Base-by-base conservation (phyloP, 768 basidiomycete genomes). In the Mycena vulgaris region DNA sequence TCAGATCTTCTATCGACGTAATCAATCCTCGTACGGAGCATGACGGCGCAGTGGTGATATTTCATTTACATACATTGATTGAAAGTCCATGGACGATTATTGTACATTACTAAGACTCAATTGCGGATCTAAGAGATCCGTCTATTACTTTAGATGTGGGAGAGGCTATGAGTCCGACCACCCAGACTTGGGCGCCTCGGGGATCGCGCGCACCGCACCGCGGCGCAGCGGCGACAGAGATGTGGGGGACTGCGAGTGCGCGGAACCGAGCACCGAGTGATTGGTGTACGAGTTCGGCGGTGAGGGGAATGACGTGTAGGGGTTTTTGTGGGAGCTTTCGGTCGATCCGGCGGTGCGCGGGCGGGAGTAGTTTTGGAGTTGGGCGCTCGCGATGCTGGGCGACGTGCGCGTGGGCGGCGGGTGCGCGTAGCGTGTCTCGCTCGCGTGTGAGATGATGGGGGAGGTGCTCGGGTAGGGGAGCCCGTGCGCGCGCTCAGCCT, bases 101-200 rank as follows among this genome's bases (percentile, higher is more conserved):
- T n/a, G n/a, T n/a, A n/a, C n/a, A n/a, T n/a, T n/a, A n/a, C n/a
- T n/a, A n/a, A n/a, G n/a, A n/a, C n/a, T n/a, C n/a, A n/a, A n/a
- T n/a, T n/a, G n/a, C n/a, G n/a, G n/a, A n/a, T n/a, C n/a, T n/a
- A n/a, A n/a, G n/a, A n/a, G n/a, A n/a, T n/a, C n/a, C n/a, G n/a
- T n/a, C n/a, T n/a, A n/a, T n/a, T n/a, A n/a, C n/a, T n/a, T n/a
- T n/a, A n/a, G n/a, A n/a, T n/a, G n/a, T n/a, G n/a, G n/a, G n/a
- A n/a, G n/a, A n/a, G 33, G 39, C 14, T 61, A 68, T 21, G 33
- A 30, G 25, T 68, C 66, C n/a, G 66, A 68, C 66, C 66, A 68
- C 3, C 39, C 40, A 11, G 66, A 68, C 19, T 55, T 68, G 13
- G 47, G 40, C n/a, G 48, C 11, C 10, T 60, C 59, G 19, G 39